Evolutionary conservation across 805 yeast genomes (phyloP).

Genomic region (Pichia sporocuriosa): DNA sequence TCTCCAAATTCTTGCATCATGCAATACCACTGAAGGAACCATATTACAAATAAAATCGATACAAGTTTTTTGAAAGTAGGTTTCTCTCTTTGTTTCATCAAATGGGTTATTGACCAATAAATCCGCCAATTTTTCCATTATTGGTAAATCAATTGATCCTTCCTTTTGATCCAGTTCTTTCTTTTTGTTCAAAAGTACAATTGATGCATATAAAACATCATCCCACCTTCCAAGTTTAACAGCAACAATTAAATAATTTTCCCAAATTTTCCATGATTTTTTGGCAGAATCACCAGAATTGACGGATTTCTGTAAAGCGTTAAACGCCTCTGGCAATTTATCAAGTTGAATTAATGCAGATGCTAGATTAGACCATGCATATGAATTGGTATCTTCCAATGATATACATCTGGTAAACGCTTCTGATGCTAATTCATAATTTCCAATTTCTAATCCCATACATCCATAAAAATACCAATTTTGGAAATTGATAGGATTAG

Average conservation of each 20-base stretch:
- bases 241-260: conserved; percentile 78
- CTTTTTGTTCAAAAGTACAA: conserved; percentile 51
- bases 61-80: conserved; percentile 63
- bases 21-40: conserved; percentile 64
- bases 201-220: conserved; percentile 74
- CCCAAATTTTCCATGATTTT: conserved; percentile 86
- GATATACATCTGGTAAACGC: conserved; percentile 90
- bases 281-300: conserved; percentile 56
- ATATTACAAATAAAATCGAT: conserved; percentile 63
- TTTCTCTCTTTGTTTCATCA: conserved; percentile 31
- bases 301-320: conserved; percentile 77
- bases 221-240: conserved; percentile 81
- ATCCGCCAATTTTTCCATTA: conserved; percentile 67
- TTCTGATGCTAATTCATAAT: conserved; percentile 75
- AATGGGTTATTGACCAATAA: conserved; percentile 49
- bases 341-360: conserved; percentile 62
- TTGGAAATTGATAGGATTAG: conserved; percentile 66
- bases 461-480: conserved; percentile 95
- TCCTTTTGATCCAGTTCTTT: conserved; percentile 49
- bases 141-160: conserved; percentile 62
- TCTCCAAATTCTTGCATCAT: conserved; percentile 69
- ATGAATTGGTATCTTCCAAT: conserved; percentile 70
- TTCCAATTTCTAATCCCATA: conserved; percentile 66
- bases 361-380: conserved; percentile 89
- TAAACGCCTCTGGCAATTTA: conserved; percentile 71